phyloP scores from a whole-genome alignment of 768 basidiomycete species.

The Fomitopsis pulvina region DNA sequence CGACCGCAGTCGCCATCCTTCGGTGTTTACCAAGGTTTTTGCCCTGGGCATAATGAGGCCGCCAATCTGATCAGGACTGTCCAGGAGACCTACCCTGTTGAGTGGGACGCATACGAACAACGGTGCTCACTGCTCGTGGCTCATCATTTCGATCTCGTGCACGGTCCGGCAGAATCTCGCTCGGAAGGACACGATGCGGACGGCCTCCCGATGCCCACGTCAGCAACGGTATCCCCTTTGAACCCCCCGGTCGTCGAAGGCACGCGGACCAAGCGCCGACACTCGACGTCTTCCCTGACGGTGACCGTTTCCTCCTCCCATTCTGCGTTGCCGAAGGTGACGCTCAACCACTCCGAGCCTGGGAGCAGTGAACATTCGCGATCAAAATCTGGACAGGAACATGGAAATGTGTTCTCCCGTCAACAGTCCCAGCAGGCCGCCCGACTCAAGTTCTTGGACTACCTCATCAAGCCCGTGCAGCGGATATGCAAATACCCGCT shows the following conservation, averaged over 20 bases:
- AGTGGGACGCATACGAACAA: conserved; percentile 84
- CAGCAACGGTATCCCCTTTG: background rate
- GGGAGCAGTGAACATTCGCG: background rate
- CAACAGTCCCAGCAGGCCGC: conserved; percentile 15
- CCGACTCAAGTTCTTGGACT: conserved; percentile 70
- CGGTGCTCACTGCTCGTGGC: conserved; percentile 52
- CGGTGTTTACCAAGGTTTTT: conserved; percentile 78
- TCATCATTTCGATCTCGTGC: conserved; percentile 1
- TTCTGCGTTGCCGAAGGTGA: background rate
- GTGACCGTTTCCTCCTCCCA: background rate
- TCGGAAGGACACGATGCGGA: background rate
- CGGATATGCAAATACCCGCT: conserved; percentile 94
- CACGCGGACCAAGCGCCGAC: conserved; percentile 12
- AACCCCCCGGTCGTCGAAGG: background rate
- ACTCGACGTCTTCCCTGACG: conserved; percentile 13
- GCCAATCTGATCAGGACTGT: conserved; percentile 65
- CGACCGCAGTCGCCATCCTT: conserved; percentile 60
- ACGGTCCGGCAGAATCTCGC: background rate
- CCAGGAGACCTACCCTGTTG: conserved; percentile 52
- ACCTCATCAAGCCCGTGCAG: conserved; percentile 96
- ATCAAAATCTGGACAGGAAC: background rate
- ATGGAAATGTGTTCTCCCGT: background rate
- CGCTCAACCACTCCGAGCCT: background rate
- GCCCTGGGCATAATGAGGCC: conserved; percentile 81
- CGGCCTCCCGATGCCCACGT: background rate